Evolutionary conservation across 768 basidiomycete species (phyloP).

Genomic region (Pleurotus ostreatus): DNA sequence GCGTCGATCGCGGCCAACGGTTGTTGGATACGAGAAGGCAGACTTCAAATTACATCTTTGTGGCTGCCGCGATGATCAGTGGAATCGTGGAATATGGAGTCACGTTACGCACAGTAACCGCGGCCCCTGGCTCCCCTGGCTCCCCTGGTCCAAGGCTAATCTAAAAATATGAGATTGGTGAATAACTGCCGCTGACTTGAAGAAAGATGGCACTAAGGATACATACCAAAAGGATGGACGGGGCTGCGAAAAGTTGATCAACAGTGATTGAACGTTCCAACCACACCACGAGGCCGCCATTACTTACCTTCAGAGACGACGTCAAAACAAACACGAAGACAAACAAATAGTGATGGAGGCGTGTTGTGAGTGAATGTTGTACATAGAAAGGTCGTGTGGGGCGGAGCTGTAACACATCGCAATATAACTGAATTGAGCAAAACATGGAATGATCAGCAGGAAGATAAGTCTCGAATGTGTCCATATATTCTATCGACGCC

Average conservation of each 20-base stretch:
- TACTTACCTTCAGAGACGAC: neutral
- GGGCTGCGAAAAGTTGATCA: neutral
- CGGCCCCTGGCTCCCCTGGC: neutral
- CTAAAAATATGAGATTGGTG: no score
- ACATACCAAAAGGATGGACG: constrained; percentile 1
- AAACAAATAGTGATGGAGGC: constrained; percentile 4
- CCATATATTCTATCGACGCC: constrained; percentile 8
- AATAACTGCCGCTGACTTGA: constrained; percentile 1
- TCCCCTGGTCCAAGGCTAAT: no score
- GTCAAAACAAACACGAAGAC: neutral
- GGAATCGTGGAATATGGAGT: no score
- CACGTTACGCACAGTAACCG: neutral
- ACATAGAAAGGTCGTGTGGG: constrained; percentile 3
- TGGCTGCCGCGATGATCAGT: no score
- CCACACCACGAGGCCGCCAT: neutral
- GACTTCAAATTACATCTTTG: no score
- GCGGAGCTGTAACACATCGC: constrained; percentile 7
- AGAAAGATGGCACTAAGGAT: neutral
- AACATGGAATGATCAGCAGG: constrained; percentile 9
- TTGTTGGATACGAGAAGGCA: no score
- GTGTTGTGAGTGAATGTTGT: neutral
- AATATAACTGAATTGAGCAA: constrained; percentile 9
- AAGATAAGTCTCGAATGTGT: constrained; percentile 2
- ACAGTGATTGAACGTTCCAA: neutral
- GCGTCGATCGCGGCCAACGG: no score